Conservation (phyloP, 805 yeast genomes). For the Teunomyces funiuensis region DNA sequence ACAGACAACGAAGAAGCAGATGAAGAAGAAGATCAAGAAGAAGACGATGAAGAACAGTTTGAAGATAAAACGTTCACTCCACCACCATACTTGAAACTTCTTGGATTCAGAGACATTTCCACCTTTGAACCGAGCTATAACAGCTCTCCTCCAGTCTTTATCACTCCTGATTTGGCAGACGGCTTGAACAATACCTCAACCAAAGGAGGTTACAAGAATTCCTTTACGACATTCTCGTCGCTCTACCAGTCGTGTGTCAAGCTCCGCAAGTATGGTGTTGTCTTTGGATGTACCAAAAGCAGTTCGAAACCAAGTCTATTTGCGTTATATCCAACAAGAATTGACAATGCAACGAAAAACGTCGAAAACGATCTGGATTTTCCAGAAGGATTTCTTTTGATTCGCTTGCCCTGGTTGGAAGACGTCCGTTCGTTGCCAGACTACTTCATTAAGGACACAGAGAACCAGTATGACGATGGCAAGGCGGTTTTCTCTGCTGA, state of each 20-base stretch:
- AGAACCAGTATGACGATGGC: conserved; percentile 9
- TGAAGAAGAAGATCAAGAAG: conserved; percentile 9
- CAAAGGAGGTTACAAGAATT: conserved; percentile 53
- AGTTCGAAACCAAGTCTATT: conserved; percentile 56
- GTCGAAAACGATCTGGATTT: conserved; percentile 20
- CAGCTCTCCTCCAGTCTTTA: conserved; percentile 54
- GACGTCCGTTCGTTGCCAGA: conserved; percentile 70
- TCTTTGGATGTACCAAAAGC: conserved; percentile 66
- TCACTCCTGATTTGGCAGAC: conserved; percentile 62
- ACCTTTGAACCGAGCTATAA: conserved; percentile 53
- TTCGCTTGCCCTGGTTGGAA: conserved; percentile 71
- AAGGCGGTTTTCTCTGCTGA: conserved; percentile 15
- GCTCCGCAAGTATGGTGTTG: conserved; percentile 57
- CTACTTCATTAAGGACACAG: conserved; percentile 16
- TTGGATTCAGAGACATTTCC: conserved; percentile 61
- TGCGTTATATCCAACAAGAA: conserved; percentile 57
- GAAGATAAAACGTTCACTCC: conserved; percentile 12
- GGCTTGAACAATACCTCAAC: conserved; percentile 25
- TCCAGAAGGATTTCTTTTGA: conserved; percentile 73
- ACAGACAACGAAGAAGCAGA: conserved; percentile 9
- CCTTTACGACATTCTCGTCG: conserved; percentile 65
- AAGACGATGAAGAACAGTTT: conserved; percentile 7
- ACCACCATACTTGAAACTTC: conserved; percentile 56
- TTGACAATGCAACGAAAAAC: conserved; percentile 18
- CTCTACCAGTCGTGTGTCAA: conserved; percentile 59